phyloP scores from a whole-genome alignment of 2,329 filamentous ascomycete species.

The Aspergillus pseudonomiae region DNA sequence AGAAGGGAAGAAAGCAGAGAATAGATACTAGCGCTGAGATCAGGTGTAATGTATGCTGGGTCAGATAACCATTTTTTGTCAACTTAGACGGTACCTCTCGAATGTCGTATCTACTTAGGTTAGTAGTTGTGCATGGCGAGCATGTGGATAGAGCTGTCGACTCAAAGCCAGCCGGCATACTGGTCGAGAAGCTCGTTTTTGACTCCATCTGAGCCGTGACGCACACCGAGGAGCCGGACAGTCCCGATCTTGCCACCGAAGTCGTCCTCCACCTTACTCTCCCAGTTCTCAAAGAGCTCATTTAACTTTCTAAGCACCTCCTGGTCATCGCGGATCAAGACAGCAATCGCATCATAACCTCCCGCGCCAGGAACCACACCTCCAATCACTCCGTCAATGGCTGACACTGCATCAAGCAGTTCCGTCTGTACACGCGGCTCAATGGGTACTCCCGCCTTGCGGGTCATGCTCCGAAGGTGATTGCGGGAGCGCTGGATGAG shows the following conservation, averaged over 20 bases:
- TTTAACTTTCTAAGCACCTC: conserved; percentile 64
- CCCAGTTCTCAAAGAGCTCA: conserved; percentile 68
- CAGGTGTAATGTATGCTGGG: background rate
- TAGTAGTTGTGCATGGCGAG: background rate
- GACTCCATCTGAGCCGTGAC: conserved; percentile 50
- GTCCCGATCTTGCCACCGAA: conserved; percentile 49
- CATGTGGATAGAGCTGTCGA: background rate
- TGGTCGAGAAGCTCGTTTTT: conserved; percentile 43
- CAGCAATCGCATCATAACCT: conserved; percentile 84
- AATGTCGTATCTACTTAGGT: background rate
- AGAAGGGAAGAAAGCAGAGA: background rate
- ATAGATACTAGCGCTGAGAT: background rate
- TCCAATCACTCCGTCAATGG: conserved; percentile 78
- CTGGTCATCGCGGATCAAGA: conserved; percentile 75
- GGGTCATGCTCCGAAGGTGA: conserved; percentile 76
- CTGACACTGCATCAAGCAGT: conserved; percentile 74
- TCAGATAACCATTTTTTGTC: too few relatives aligned
- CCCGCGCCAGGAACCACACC: conserved; percentile 94
- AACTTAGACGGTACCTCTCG: background rate
- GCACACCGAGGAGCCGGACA: conserved; percentile 49
- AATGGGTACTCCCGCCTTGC: conserved; percentile 75
- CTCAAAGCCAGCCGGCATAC: conserved; percentile 40
- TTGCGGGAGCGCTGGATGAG: conserved; percentile 56
- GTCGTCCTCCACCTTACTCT: conserved; percentile 47
- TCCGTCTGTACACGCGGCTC: conserved; percentile 85